phyloP scores from a whole-genome alignment of 768 basidiomycete genomes.

The Auricularia cornea region DNA sequence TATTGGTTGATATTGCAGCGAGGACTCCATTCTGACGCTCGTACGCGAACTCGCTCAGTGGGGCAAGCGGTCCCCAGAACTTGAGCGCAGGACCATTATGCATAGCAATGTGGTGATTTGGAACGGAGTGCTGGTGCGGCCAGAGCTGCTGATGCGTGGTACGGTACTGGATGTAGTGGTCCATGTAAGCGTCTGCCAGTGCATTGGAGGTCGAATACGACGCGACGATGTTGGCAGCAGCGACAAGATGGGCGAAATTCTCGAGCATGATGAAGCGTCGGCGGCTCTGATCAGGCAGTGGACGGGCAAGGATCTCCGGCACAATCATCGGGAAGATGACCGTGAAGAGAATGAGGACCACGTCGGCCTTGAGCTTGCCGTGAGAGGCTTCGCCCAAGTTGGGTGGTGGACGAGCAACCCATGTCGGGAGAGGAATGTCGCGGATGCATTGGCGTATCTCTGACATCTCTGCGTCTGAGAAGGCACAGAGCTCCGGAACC shows the following conservation, averaged over 20 bases:
- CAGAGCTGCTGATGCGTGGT: background rate
- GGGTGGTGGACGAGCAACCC: background rate
- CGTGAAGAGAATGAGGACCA: conserved; percentile 17
- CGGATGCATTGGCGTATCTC: conserved; percentile 7
- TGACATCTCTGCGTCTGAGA: conserved; percentile 8
- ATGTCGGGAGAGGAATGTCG: conserved; percentile 2
- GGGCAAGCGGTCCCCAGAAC: background rate
- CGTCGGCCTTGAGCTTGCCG: background rate
- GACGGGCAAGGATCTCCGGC: conserved; percentile 19
- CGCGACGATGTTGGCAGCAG: background rate
- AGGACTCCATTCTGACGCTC: background rate
- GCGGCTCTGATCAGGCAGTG: conserved; percentile 14
- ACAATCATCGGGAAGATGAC: conserved; percentile 23
- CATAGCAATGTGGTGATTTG: background rate
- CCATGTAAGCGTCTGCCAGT: background rate
- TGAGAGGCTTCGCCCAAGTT: background rate
- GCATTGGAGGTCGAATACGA: background rate
- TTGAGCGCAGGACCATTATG: background rate
- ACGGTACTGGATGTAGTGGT: background rate
- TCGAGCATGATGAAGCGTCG: background rate
- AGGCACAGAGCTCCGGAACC: background rate
- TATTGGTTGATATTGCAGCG: background rate
- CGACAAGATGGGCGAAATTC: background rate
- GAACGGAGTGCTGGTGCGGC: background rate
- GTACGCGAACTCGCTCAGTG: background rate